Conservation (phyloP, 1,284 basidiomycete species). For the Pyrrhoderma lamaoense region DNA sequence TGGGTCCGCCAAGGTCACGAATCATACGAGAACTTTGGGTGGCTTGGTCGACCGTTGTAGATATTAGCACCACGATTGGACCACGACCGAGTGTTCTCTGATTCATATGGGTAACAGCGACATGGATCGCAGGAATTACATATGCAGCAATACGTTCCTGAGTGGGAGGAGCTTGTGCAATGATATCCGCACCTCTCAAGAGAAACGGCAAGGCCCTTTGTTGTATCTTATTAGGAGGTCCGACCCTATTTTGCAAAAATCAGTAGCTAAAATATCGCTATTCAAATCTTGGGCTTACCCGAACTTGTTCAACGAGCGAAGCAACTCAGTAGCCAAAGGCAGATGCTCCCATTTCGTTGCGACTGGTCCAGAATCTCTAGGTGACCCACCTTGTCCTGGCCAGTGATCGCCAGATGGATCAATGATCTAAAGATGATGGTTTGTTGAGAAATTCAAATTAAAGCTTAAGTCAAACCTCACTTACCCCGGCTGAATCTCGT, state of each 20-base stretch:
- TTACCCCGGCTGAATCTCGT: constrained; percentile 67
- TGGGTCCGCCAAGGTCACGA: constrained; percentile 85
- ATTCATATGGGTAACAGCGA: constrained; percentile 59
- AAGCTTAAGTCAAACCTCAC: constrained; percentile 27
- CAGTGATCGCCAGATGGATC: constrained; percentile 47
- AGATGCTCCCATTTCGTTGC: constrained; percentile 97
- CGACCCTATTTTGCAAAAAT: constrained; percentile 52
- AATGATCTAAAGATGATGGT: constrained; percentile 33
- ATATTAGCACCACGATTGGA: constrained; percentile 87
- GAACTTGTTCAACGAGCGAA: constrained; percentile 88
- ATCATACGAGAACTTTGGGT: constrained; percentile 98
- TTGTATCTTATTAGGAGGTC: constrained; percentile 98
- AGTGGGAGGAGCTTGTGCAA: constrained; percentile 96
- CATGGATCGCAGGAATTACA: constrained; percentile 88
- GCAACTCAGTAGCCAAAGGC: constrained; percentile 76
- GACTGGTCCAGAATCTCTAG: constrained; percentile 73
- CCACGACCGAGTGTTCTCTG: constrained; percentile 57
- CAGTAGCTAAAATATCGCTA: constrained; percentile 16
- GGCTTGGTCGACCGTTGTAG: constrained; percentile 96
- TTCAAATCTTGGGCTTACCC: constrained; percentile 51
- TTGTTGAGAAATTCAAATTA: constrained; percentile 1
- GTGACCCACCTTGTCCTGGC: constrained; percentile 36
- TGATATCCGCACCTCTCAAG: constrained; percentile 89
- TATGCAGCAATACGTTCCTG: constrained; percentile 98
- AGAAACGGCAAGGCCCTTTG: constrained; percentile 94